Evolutionary conservation across 1,284 basidiomycete genomes (phyloP).

Genomic region (Ceratobasidium sp.): DNA sequence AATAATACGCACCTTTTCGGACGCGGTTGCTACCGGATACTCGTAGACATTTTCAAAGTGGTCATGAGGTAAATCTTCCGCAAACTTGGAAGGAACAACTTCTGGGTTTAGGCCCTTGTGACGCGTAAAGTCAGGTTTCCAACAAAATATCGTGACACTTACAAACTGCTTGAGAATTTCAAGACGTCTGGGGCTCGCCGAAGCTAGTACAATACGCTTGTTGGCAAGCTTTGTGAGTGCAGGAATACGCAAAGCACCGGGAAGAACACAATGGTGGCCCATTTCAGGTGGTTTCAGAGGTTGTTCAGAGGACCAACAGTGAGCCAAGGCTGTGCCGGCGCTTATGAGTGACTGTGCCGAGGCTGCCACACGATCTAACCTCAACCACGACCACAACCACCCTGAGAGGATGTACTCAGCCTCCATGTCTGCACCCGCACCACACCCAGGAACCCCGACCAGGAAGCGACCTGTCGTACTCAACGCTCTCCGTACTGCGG

Average conservation of each 20-base stretch:
- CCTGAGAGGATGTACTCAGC: conserved; percentile 35
- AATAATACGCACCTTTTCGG: conserved; percentile 72
- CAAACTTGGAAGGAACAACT: conserved; percentile 89
- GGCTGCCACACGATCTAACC: conserved; percentile 8
- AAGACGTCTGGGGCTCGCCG: conserved; percentile 84
- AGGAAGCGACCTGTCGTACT: conserved; percentile 32
- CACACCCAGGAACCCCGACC: conserved; percentile 33
- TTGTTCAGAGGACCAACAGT: too few species aligned
- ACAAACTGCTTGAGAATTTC: conserved; percentile 87
- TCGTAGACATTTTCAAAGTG: conserved; percentile 85
- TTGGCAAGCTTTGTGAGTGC: conserved; percentile 77
- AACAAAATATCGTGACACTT: conserved; percentile 55
- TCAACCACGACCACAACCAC: conserved; percentile 15
- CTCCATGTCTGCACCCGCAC: conserved; percentile 31
- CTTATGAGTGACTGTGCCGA: background rate
- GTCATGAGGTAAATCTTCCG: conserved; percentile 79
- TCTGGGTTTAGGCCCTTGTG: conserved; percentile 87
- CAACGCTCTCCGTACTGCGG: conserved; percentile 41
- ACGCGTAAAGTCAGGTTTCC: conserved; percentile 17
- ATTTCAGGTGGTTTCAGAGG: conserved; percentile 1
- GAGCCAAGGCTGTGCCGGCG: conserved; percentile 9
- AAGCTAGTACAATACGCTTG: conserved; percentile 84
- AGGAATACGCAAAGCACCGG: conserved; percentile 77
- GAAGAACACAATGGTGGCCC: conserved; percentile 66
- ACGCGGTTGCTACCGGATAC: conserved; percentile 93